Evolutionary conservation across 2,329 filamentous ascomycete species (phyloP).

Genomic region (Aspergillus fumigatiaffinis): DNA sequence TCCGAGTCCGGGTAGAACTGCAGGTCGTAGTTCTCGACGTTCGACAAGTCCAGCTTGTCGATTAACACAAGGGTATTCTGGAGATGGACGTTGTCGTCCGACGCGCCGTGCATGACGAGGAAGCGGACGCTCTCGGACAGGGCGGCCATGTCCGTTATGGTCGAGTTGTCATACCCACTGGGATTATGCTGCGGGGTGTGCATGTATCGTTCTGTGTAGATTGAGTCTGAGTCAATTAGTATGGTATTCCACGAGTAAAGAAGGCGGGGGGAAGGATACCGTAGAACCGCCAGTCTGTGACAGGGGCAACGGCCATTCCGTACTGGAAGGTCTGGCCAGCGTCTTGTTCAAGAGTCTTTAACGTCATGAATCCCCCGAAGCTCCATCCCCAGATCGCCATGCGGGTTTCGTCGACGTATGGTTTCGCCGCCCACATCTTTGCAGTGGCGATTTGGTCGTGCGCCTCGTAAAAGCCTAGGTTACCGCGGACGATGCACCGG

Average conservation of each 20-base stretch:
- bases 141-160: conserved; percentile 69
- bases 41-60: conserved; percentile 76
- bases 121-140: conserved; percentile 77
- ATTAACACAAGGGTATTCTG: conserved; percentile 88
- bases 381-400: conserved; percentile 99
- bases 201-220: conserved; percentile 71
- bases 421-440: conserved; percentile 73
- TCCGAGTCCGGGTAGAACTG: conserved; percentile 96
- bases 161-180: conserved; percentile 69
- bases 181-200: conserved; percentile 81
- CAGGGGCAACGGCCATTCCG: conserved; percentile 95
- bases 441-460: conserved; percentile 88
- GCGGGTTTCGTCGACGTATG: conserved; percentile 75
- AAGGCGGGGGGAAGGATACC: conserved; percentile 34
- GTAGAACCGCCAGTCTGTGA: conserved; percentile 98
- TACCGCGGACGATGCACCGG: conserved; percentile 74
- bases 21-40: conserved; percentile 90
- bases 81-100: conserved; percentile 96
- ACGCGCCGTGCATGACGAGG: conserved; percentile 91
- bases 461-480: conserved; percentile 81
- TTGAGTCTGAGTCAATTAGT: conserved; percentile 26
- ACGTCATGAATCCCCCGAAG: conserved; percentile 89
- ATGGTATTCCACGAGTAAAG: not conserved
- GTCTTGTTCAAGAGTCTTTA: conserved; percentile 92
- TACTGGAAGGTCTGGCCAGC: conserved; percentile 88